Evolutionary conservation across 2,329 filamentous ascomycete species (phyloP), one percentile per base, ranked within the genome.

Genomic region (Sodiomyces alkalinus): DNA sequence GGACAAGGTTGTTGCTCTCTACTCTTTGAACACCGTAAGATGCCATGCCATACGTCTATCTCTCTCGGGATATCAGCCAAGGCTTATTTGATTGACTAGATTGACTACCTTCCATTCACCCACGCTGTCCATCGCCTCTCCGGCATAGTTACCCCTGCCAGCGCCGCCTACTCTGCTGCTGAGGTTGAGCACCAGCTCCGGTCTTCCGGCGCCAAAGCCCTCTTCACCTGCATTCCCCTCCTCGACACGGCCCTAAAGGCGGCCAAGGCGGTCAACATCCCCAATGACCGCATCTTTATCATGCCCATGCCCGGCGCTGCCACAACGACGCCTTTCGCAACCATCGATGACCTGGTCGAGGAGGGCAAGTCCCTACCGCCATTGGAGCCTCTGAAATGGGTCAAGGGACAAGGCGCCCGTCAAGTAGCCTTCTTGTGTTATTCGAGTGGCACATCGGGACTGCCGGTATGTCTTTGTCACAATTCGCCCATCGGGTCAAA

Each of bases 391-490:
- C 46, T 78, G 42, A 59, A 58, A 18, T 80, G 75, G 74, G 43
- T 52, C 22, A 61, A 62, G 33, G 77, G 78, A 0, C 71, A 80
- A 39, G 76, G 74, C 3, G 64, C 66, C 19, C 68, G 69, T 30
- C 74, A 77, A 41, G 72, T 72, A 5, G 77, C 81, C 0, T 87
- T 80, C 45, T 59, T 92, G 24, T 85, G 78, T 53, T 86, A 82
- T 48, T 83, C 77, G 0, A 81, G 74, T 46, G 80, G 80, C 13
- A 87, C 80, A 2, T 85, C 79, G 8, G 80, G 80, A 3, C 53
- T 86, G 20, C 80, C 80, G 11, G 75, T 79, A 58, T 42, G 62
- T 39, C 18, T 10, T 19, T n/a, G 4, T 15, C 9, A 7, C 15
- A 7, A 3, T 19, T 5, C 19, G 9, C 10, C 17, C 18, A 13